Conservation (phyloP, 192 early-diverging fungal genomes). For the Coemansia sp. region DNA sequence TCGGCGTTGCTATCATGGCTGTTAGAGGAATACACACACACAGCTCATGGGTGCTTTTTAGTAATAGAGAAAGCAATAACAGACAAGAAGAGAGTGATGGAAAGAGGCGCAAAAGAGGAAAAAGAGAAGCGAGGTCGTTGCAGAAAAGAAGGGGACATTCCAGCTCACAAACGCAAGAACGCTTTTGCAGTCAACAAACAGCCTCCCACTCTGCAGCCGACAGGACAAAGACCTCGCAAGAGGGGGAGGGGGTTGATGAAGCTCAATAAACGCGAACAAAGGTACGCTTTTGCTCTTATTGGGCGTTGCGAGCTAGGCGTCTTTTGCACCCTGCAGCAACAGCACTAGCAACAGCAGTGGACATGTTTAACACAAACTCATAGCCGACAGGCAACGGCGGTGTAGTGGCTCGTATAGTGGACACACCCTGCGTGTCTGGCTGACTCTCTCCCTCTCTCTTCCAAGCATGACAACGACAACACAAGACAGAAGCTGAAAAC, state of each 20-base stretch:
- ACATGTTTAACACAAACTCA: not conserved
- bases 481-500: not conserved
- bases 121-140: conserved; percentile 5
- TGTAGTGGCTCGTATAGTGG: conserved; percentile 20
- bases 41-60: conserved; percentile 8
- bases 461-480: not conserved
- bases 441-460: not conserved
- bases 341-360: not conserved
- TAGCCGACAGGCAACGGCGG: conserved; percentile 8
- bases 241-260: not conserved
- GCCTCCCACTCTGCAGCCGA: conserved; percentile 8
- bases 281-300: not conserved
- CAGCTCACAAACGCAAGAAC: not conserved
- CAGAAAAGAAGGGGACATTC: conserved; percentile 4
- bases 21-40: conserved; percentile 1
- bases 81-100: conserved; percentile 11
- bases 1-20: conserved; percentile 49
- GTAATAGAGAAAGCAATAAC: conserved; percentile 11
- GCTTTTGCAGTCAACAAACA: conserved; percentile 18
- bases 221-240: conserved; percentile 1
- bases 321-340: conserved; percentile 13
- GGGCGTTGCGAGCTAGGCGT: not conserved
- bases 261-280: not conserved
- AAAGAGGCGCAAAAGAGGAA: conserved; percentile 17
- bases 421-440: not conserved